These are phyloP conservation scores for Aspergillus neoniger DNA, from an alignment of 2,329 filamentous ascomycete species.

Conservation along the genomic window DNA sequence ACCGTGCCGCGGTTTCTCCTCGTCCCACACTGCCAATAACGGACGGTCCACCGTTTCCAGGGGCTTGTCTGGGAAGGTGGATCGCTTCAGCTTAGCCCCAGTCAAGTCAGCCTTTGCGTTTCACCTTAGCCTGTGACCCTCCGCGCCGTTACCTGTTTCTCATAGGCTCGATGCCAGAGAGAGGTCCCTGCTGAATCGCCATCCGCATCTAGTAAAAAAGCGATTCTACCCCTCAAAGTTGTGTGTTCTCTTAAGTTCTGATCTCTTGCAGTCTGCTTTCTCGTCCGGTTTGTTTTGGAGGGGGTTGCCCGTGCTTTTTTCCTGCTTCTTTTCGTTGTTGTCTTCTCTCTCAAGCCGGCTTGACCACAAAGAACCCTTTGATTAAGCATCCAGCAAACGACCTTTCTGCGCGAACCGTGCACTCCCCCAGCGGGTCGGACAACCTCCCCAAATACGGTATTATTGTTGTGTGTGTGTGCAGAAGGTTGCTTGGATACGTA, in stretches of 20 bases:
- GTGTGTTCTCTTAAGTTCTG: background rate
- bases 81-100: conserved; percentile 14
- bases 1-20: conserved; percentile 4
- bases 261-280: background rate
- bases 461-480: conserved; percentile 13
- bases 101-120: conserved; percentile 17
- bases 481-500: conserved; percentile 10
- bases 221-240: background rate
- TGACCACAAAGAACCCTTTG: background rate
- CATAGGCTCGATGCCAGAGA: conserved; percentile 15
- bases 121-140: conserved; percentile 14
- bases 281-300: conserved; percentile 5
- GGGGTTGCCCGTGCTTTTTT: conserved; percentile 3
- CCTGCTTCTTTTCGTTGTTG: background rate
- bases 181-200: conserved; percentile 20
- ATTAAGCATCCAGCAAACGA: conserved; percentile 12
- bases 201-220: conserved; percentile 23
- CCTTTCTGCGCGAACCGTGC: conserved; percentile 19
- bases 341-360: conserved; percentile 10
- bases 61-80: conserved; percentile 12
- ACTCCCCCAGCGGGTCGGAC: conserved; percentile 20
- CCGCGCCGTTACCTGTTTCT: conserved; percentile 16
- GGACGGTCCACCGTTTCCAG: conserved; percentile 11
- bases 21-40: conserved; percentile 8
- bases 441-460: conserved; percentile 12